Evolutionary conservation across 2,329 filamentous ascomycete genomes (phyloP), one percentile per base, ranked within the genome.

Genomic region (Cadophora sp.): DNA sequence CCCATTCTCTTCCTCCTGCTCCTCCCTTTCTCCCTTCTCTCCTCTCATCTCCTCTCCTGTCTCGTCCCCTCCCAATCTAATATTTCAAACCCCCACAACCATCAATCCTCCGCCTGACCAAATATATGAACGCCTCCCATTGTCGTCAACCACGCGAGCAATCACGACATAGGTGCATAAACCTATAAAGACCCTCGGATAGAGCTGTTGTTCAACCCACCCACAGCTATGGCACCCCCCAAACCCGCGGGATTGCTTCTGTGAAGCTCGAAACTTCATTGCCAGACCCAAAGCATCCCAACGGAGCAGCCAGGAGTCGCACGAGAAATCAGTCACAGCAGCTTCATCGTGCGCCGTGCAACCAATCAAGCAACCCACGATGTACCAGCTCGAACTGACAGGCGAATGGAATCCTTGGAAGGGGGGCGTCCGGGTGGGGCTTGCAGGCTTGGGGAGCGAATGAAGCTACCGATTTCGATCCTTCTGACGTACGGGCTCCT

Each of bases 121-220:
- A 43, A 58, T 24, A 24, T 16, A 58, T 41, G 36, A 8, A 58
- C 20, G 55, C 36, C n/a, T 41, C 36, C 14, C 16, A 36, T 8
- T 18, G 7, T 41, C 36, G 33, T 39, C 53, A 56, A 39, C 55
- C 55, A 58, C 55, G 36, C n/a, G 36, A n/a, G 13, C 55, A 43
- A 58, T 58, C 55, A 58, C 55, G 55, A 41, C 55, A 58, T 58
- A 43, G 36, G 41, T 58, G 55, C 55, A 58, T 58, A 27, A 14
- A 58, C 55, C 55, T 58, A 58, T 58, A 58, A 58, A 41, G 36
- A 58, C 55, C 16, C 33, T 7, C 36, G 36, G 36, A 58, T 58
- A 58, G 55, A 11, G 2, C 55, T 9, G 9, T 27, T 41, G 33
- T 58, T 58, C 55, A 58, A 43, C 33, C 27, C 55, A 58, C 36